Evolutionary conservation across 1,284 basidiomycete species (phyloP).

Genomic region (Crucibulum cyathiforme): DNA sequence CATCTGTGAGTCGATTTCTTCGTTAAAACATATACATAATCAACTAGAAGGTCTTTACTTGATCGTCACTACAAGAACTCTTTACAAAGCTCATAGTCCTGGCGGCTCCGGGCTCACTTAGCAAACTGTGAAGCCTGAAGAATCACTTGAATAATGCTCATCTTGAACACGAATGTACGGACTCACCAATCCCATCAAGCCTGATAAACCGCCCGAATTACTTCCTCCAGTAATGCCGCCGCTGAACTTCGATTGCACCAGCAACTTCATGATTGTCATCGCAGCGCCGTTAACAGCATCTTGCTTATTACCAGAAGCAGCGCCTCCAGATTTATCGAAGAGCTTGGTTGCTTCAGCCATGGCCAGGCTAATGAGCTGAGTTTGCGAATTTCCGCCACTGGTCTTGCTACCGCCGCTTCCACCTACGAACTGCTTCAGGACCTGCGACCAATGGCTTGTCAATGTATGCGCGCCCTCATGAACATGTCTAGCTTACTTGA

Average conservation of each 20-base stretch:
- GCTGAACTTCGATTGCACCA: constrained; percentile 71
- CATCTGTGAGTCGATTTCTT: no score
- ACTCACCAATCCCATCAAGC: constrained; percentile 63
- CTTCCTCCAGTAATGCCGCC: constrained; percentile 56
- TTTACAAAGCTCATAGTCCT: not conserved
- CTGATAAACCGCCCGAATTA: constrained; percentile 69
- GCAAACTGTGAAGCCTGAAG: constrained; percentile 11
- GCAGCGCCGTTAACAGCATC: constrained; percentile 83
- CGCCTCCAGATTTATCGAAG: constrained; percentile 74
- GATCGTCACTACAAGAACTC: not conserved
- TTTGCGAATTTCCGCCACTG: constrained; percentile 55
- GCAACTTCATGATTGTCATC: constrained; percentile 83
- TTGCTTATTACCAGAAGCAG: constrained; percentile 74
- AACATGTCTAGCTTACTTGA: constrained; percentile 56
- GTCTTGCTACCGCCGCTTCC: constrained; percentile 37
- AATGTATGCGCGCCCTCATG: not conserved
- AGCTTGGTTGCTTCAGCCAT: constrained; percentile 81
- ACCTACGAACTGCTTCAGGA: constrained; percentile 63
- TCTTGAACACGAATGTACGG: constrained; percentile 6
- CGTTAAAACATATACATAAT: not conserved
- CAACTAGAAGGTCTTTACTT: not conserved
- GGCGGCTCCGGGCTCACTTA: not conserved
- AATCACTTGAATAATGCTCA: not conserved
- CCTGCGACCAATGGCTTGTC: constrained; percentile 37
- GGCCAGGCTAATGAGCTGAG: constrained; percentile 78